Evolutionary conservation across 306 rosid species (phyloP).

Genomic region (Pyrus betulifolia): DNA sequence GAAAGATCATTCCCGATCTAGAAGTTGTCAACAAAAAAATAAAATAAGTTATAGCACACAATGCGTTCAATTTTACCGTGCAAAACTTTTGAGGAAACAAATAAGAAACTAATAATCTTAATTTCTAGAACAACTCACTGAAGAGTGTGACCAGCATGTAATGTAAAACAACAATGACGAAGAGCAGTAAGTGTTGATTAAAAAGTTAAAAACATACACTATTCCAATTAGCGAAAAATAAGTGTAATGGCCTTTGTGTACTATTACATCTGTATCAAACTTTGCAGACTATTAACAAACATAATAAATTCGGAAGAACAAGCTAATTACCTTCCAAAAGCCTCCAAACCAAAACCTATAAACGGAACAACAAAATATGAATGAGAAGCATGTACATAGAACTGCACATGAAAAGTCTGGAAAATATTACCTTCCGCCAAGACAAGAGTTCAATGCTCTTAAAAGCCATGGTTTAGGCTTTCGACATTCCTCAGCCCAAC

Average conservation of each 20-base stretch:
- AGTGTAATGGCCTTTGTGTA: neutral
- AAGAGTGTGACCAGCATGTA: neutral
- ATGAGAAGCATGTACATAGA: constrained; percentile 9
- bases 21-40: constrained; percentile 25
- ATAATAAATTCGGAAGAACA: neutral
- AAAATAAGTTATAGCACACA: neutral
- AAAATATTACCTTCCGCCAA: constrained; percentile 68
- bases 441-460: constrained; percentile 75
- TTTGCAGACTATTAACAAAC: neutral
- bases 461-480: constrained; percentile 90
- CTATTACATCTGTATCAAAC: neutral
- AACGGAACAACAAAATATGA: constrained; percentile 12
- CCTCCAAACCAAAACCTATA: constrained; percentile 98
- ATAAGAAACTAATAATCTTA: neutral
- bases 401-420: constrained; percentile 5
- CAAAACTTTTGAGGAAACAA: neutral
- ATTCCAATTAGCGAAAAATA: neutral
- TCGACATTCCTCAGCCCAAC: constrained; percentile 69
- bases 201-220: neutral
- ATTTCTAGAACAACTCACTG: neutral
- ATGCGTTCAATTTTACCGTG: neutral
- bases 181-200: neutral
- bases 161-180: neutral
- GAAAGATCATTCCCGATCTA: constrained; percentile 81
- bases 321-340: constrained; percentile 65